A percentile compares a stretch with the other conserved stretches of the same genome.
These are phyloP conservation scores for Quercus phellos DNA, from an alignment of 331 rosid genomes.

Conservation along the genomic window DNA sequence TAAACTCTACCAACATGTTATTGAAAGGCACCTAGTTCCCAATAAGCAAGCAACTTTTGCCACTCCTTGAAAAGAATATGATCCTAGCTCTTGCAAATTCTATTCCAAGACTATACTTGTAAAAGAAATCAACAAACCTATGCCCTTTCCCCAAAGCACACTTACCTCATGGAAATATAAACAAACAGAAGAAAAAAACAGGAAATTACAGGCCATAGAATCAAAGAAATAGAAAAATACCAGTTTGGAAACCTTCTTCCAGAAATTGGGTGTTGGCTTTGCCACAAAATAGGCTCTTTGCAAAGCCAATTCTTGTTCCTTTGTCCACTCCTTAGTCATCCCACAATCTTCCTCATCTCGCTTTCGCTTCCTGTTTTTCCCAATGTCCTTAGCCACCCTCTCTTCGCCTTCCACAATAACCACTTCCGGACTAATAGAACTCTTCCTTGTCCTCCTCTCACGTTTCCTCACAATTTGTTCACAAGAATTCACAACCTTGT, in stretches of 20 bases:
- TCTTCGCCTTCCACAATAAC: constrained; percentile 1
- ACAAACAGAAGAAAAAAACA: neutral
- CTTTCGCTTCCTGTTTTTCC: constrained; percentile 44
- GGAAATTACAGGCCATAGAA: neutral
- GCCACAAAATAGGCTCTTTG: constrained; percentile 57
- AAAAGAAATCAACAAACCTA: neutral
- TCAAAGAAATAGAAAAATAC: constrained; percentile 28
- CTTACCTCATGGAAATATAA: neutral
- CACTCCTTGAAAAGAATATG: neutral
- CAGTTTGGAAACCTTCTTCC: constrained; percentile 84
- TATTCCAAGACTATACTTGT: neutral
- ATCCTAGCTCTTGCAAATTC: neutral
- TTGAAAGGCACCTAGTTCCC: neutral
- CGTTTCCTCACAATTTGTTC: neutral
- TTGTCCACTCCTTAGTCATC: constrained; percentile 54
- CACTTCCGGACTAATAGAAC: neutral
- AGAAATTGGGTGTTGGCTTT: constrained; percentile 79
- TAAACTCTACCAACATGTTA: neutral
- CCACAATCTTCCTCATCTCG: constrained; percentile 22
- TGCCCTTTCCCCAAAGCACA: neutral
- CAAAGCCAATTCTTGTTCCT: constrained; percentile 68
- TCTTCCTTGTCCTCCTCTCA: neutral
- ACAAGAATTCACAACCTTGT: neutral
- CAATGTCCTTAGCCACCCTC: constrained; percentile 1
- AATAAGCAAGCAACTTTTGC: neutral